Evolutionary conservation across 495 filamentous ascomycete species (phyloP).

Genomic region (Aspergillus egyptiacus): DNA sequence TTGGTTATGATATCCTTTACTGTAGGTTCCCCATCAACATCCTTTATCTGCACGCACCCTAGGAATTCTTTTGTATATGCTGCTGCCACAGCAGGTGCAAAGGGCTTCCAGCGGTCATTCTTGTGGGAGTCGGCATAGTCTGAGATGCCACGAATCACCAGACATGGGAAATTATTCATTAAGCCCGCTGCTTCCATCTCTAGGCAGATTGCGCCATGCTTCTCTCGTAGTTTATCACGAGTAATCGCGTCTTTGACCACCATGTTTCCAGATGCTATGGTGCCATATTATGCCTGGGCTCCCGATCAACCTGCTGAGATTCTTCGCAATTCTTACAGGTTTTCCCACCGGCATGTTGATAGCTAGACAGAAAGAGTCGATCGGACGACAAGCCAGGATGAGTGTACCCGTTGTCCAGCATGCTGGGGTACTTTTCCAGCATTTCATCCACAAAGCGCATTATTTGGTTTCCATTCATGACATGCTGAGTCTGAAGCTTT

Average conservation of each 20-base stretch:
- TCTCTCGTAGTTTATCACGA: conserved; percentile 17
- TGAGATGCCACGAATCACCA: conserved; percentile 23
- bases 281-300: conserved; percentile 11
- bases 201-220: not conserved
- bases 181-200: conserved; percentile 7
- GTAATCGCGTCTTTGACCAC: conserved; percentile 16
- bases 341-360: conserved; percentile 20
- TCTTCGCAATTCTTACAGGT: conserved; percentile 19
- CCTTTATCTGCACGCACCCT: not conserved
- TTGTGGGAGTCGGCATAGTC: conserved; percentile 27
- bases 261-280: conserved; percentile 18
- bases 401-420: not conserved
- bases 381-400: conserved; percentile 8
- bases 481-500: not conserved
- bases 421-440: not conserved
- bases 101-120: conserved; percentile 4
- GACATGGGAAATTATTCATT: conserved; percentile 11
- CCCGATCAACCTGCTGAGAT: conserved; percentile 11
- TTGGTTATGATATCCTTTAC: not conserved
- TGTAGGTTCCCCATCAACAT: not conserved
- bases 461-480: not conserved
- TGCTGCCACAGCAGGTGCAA: conserved; percentile 18
- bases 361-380: conserved; percentile 23
- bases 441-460: not conserved
- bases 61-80: not conserved